phyloP scores from a whole-genome alignment of 1,284 basidiomycete species.

The Cystobasidium pallidum region DNA sequence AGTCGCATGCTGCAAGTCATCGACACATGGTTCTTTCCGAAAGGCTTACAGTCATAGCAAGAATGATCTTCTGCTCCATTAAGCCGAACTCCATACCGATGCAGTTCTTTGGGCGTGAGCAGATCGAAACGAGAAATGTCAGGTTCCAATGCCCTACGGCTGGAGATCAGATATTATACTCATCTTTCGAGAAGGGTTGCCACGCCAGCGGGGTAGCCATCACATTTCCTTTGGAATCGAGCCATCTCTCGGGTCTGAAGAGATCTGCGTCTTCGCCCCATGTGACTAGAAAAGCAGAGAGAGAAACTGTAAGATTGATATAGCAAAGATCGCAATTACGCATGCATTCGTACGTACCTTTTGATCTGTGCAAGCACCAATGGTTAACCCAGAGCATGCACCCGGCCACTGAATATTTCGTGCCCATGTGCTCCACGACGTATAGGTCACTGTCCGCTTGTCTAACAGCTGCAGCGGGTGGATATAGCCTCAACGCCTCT shows the following conservation, averaged over 20 bases:
- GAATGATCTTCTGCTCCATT: conserved; percentile 43
- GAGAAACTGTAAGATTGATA: not conserved
- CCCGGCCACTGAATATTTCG: conserved; percentile 36
- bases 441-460: conserved; percentile 39
- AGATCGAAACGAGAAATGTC: not conserved
- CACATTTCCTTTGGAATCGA: conserved; percentile 20
- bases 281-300: not conserved
- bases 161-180: conserved; percentile 6
- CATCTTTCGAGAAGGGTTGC: conserved; percentile 44
- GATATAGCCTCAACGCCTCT: conserved; percentile 37
- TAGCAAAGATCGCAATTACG: not conserved
- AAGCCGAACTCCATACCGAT: conserved; percentile 44
- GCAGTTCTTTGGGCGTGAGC: conserved; percentile 37
- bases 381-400: conserved; percentile 45
- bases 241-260: conserved; percentile 40
- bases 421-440: conserved; percentile 38
- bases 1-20: too few relatives aligned
- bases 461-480: conserved; percentile 39
- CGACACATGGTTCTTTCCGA: too few relatives aligned
- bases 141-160: not conserved
- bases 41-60: conserved; percentile 38
- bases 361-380: conserved; percentile 42
- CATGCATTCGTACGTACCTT: conserved; percentile 17
- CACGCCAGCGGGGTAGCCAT: conserved; percentile 27
- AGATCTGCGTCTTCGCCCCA: conserved; percentile 34